These are phyloP conservation scores for Lactarius hengduanensis DNA, from an alignment of 768 basidiomycete species.

Conservation along the genomic window DNA sequence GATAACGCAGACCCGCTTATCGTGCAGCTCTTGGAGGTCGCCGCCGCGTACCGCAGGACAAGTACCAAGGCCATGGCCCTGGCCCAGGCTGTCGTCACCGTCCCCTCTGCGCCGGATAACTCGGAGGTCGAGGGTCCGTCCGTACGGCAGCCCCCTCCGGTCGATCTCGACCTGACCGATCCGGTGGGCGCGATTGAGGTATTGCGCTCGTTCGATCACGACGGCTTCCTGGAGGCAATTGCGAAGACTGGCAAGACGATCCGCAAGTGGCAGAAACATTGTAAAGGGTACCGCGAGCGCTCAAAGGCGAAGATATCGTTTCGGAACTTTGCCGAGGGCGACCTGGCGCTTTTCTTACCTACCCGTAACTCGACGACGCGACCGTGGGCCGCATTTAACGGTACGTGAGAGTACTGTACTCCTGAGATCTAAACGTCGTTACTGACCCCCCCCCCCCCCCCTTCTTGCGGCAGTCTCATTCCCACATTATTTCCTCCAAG, in stretches of 20 bases:
- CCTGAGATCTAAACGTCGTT: neutral
- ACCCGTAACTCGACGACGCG: slow-evolving; percentile 83
- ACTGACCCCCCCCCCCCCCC: neutral
- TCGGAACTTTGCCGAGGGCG: slow-evolving; percentile 89
- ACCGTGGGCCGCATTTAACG: slow-evolving; percentile 98
- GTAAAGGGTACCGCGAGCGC: slow-evolving; percentile 89
- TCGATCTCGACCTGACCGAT: slow-evolving; percentile 62
- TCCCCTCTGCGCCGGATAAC: slow-evolving; percentile 43
- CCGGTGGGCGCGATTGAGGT: slow-evolving; percentile 62
- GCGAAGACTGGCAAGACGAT: slow-evolving; percentile 77
- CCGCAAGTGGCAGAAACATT: slow-evolving; percentile 96
- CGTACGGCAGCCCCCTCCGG: slow-evolving; percentile 49
- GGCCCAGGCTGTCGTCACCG: slow-evolving; percentile 53
- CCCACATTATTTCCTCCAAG: slow-evolving; percentile 93
- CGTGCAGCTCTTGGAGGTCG: slow-evolving; percentile 78
- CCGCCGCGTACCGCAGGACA: slow-evolving; percentile 72
- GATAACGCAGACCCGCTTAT: slow-evolving; percentile 65
- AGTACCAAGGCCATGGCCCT: slow-evolving; percentile 68
- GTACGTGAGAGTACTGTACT: slow-evolving; percentile 41
- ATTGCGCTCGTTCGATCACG: slow-evolving; percentile 75
- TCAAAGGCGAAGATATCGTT: slow-evolving; percentile 95
- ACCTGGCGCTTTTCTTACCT: slow-evolving; percentile 91
- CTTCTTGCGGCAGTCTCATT: slow-evolving; percentile 64
- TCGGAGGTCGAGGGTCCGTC: neutral
- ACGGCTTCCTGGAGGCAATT: slow-evolving; percentile 79